Conservation (phyloP, 2,329 filamentous ascomycete species). For the Raffaelea albimanens region DNA sequence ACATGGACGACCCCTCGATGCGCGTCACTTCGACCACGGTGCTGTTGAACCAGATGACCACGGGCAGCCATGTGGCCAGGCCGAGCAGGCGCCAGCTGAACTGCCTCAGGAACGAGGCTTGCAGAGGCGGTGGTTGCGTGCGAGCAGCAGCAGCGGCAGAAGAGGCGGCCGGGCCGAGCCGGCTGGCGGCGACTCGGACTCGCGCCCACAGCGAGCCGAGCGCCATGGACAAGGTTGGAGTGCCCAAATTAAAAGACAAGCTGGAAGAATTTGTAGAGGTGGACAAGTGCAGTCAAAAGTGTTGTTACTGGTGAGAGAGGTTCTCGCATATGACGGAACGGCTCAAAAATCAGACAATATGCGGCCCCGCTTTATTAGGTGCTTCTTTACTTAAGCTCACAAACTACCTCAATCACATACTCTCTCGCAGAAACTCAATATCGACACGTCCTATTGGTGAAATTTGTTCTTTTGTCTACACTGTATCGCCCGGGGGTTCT, state of each 20-base stretch:
- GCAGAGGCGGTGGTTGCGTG: not conserved
- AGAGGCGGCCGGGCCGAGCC: not conserved
- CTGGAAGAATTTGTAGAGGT: not conserved
- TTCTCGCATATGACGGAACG: not conserved
- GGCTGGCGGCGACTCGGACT: conserved; percentile 1
- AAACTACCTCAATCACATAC: too few relatives aligned
- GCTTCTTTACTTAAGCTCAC: too few relatives aligned
- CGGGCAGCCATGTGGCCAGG: conserved; percentile 52
- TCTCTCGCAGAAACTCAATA: too few relatives aligned
- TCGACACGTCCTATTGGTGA: too few relatives aligned
- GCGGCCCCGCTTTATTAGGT: not conserved
- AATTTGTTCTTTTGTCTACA: not conserved
- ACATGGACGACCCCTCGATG: conserved; percentile 62
- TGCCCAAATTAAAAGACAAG: not conserved
- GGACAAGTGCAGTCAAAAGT: too few relatives aligned
- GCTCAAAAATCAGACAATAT: not conserved
- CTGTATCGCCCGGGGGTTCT: too few relatives aligned
- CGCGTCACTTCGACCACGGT: conserved; percentile 49
- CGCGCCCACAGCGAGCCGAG: conserved; percentile 8
- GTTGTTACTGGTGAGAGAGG: too few relatives aligned
- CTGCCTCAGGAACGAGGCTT: conserved; percentile 20
- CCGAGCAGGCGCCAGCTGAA: conserved; percentile 39
- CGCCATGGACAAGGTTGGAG: conserved; percentile 1
- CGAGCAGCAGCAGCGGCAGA: not conserved
- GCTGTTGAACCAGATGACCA: conserved; percentile 51